Evolutionary conservation across 2,329 filamentous ascomycete species (phyloP).

Genomic region (Ophiostoma perfectum): DNA sequence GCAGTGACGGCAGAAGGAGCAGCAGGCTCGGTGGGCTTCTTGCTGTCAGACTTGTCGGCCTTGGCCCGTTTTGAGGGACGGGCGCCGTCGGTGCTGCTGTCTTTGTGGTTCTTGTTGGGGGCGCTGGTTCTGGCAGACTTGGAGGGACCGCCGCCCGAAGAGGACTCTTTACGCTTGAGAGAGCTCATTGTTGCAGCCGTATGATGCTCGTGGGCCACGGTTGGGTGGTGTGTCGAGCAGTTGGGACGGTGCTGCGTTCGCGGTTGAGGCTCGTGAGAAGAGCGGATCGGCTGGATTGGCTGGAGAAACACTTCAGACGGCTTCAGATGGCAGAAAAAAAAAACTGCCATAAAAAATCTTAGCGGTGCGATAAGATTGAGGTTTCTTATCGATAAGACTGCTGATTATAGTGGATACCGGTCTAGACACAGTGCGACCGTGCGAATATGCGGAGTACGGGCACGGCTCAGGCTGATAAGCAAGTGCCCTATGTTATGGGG

Average conservation of each 20-base stretch:
- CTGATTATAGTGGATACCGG: neutral
- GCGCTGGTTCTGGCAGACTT: slow-evolving; percentile 19
- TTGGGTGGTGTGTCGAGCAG: slow-evolving; percentile 16
- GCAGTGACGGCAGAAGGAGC: slow-evolving; percentile 25
- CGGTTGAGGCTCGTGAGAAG: slow-evolving; percentile 11
- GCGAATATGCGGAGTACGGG: neutral
- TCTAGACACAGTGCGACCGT: slow-evolving; percentile 5
- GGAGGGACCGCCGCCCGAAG: slow-evolving; percentile 16
- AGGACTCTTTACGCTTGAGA: slow-evolving; percentile 26
- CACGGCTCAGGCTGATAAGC: slow-evolving; percentile 13
- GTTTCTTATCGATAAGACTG: slow-evolving; percentile 23
- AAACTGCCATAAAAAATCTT: slow-evolving; percentile 22
- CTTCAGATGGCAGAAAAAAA: slow-evolving; percentile 19
- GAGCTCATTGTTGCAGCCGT: slow-evolving; percentile 24
- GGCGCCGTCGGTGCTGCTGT: slow-evolving; percentile 18
- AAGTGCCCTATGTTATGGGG: neutral
- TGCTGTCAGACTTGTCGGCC: slow-evolving; percentile 14
- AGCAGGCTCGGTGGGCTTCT: slow-evolving; percentile 1
- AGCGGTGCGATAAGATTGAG: slow-evolving; percentile 21
- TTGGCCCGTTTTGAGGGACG: slow-evolving; percentile 26
- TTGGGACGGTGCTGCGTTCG: slow-evolving; percentile 4
- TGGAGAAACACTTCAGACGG: slow-evolving; percentile 1
- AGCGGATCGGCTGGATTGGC: slow-evolving; percentile 4
- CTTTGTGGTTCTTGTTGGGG: slow-evolving; percentile 12
- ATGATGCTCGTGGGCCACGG: slow-evolving; percentile 14